Evolutionary conservation across 2,329 filamentous ascomycete species (phyloP), one percentile per base, ranked within the genome.

Genomic region (Apiospora marii): DNA sequence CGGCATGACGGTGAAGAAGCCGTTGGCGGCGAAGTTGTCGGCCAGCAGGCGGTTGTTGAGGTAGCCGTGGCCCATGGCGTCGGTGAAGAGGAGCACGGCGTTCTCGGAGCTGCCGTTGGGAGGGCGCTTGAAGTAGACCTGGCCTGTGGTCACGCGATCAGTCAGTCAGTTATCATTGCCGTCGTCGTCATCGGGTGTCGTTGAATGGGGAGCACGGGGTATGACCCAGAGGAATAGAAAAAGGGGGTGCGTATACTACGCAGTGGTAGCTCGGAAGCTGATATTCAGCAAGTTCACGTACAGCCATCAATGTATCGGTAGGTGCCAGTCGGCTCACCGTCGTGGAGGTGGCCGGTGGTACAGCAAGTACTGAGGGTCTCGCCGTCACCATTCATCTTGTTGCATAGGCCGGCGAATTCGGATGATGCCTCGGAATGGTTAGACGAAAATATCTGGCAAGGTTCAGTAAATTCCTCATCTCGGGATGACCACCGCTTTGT

Each of bases 11-110:
- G 86, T 85, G 73, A 90, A 85, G 82, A 91, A 92, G 76, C 90
- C 90, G 77, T 88, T 88, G 73, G 87, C 85, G 71, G 91, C 91
- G 79, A 88, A 90, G 76, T 90, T 85, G 83, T 92, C 90, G 74
- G 90, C 90, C 76, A 92, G 85, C 37, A 73, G 73, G 43, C 70
- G 68, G 41, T 69, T 72, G 46, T 73, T 87, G 81, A 82, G 81
- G 80, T 87, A 89, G 49, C 83, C 80, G 76, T 90, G 85, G 75
- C 90, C 90, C 74, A 90, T 87, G 74, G 91, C 85, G 76, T 92
- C 90, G 73, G 86, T 85, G 71, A 90, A 78, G 78, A 90, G 84
- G 68, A 92, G 73, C 76, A 92, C 83, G 70, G 88, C 89, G 71
- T 87, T 87, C 14, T 46, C 41, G 24, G 37, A 46, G 77, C 83